Conservation (phyloP, 1,284 basidiomycete species). For the Boletus sp. region DNA sequence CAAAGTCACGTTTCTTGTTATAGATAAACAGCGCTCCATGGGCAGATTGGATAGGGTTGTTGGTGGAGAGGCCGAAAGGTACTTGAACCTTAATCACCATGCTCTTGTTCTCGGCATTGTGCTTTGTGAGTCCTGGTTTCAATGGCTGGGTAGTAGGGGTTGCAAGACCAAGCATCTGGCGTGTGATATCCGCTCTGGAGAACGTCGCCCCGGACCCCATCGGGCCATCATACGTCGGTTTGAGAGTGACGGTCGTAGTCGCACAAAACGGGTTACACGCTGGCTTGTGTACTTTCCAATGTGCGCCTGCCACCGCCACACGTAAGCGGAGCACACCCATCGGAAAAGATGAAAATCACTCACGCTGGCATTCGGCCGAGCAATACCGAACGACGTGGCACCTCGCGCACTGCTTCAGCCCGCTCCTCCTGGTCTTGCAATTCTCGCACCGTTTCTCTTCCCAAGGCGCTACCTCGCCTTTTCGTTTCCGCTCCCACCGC, state of each 20-base stretch:
- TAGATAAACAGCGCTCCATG: slow-evolving; percentile 42
- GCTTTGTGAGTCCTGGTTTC: slow-evolving; percentile 14
- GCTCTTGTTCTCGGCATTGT: slow-evolving; percentile 33
- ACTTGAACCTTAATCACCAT: slow-evolving; percentile 55
- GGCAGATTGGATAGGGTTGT: slow-evolving; percentile 1
- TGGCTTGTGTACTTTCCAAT: slow-evolving; percentile 49
- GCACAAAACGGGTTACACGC: slow-evolving; percentile 43
- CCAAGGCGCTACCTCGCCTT: slow-evolving; percentile 39
- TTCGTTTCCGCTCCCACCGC: slow-evolving; percentile 46
- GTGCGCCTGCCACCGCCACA: slow-evolving; percentile 31
- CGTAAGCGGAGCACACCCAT: not conserved
- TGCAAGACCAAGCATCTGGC: slow-evolving; percentile 34
- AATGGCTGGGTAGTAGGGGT: slow-evolving; percentile 6
- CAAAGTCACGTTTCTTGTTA: slow-evolving; percentile 49
- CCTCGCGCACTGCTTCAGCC: slow-evolving; percentile 42
- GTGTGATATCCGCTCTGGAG: slow-evolving; percentile 34
- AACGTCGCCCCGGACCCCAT: slow-evolving; percentile 21
- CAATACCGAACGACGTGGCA: slow-evolving; percentile 49
- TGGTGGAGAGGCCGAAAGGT: slow-evolving; percentile 24
- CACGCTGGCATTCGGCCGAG: slow-evolving; percentile 51
- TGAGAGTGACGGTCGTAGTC: slow-evolving; percentile 43
- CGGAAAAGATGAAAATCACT: slow-evolving; percentile 18
- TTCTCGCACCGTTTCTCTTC: slow-evolving; percentile 40
- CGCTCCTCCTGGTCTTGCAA: slow-evolving; percentile 30
- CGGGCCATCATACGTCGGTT: slow-evolving; percentile 37